Conservation (phyloP, 1,284 basidiomycete genomes). For the Tilletia caries region DNA sequence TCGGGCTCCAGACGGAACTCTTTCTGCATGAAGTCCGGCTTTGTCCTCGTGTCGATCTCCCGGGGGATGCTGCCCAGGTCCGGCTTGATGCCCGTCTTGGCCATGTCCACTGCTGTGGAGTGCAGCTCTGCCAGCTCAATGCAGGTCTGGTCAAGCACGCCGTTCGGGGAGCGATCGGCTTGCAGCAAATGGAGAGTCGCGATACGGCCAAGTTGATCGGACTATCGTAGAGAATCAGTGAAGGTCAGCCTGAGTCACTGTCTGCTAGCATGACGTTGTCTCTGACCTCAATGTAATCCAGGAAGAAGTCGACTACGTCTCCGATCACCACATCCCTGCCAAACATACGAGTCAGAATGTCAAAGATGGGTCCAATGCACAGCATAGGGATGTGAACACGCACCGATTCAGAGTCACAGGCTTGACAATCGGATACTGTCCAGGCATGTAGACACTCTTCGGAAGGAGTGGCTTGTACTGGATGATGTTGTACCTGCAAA, state of each 20-base stretch:
- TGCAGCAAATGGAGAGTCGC: conserved; percentile 64
- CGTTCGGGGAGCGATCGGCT: conserved; percentile 64
- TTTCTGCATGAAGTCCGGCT: conserved; percentile 13
- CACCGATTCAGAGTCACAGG: conserved; percentile 61
- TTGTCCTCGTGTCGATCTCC: not conserved
- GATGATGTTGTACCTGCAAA: conserved; percentile 59
- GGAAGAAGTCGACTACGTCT: conserved; percentile 70
- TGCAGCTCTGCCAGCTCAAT: conserved; percentile 65
- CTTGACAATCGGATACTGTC: conserved; percentile 60
- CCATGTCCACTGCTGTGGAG: conserved; percentile 61
- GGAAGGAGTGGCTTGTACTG: conserved; percentile 59
- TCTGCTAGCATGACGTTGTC: not conserved
- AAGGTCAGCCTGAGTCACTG: conserved; percentile 11
- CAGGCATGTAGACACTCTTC: conserved; percentile 58
- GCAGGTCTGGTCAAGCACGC: conserved; percentile 65
- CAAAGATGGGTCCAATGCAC: not conserved
- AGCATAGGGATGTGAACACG: conserved; percentile 48
- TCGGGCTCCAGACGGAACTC: conserved; percentile 12
- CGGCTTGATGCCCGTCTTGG: conserved; percentile 27
- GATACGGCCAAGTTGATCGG: conserved; percentile 63
- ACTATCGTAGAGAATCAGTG: conserved; percentile 55
- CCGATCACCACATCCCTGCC: conserved; percentile 54
- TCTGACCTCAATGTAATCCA: conserved; percentile 57
- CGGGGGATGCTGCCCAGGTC: not conserved
- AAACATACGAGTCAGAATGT: not conserved